phyloP scores from a whole-genome alignment of 345 rosid genomes.

The Populus euphratica region DNA sequence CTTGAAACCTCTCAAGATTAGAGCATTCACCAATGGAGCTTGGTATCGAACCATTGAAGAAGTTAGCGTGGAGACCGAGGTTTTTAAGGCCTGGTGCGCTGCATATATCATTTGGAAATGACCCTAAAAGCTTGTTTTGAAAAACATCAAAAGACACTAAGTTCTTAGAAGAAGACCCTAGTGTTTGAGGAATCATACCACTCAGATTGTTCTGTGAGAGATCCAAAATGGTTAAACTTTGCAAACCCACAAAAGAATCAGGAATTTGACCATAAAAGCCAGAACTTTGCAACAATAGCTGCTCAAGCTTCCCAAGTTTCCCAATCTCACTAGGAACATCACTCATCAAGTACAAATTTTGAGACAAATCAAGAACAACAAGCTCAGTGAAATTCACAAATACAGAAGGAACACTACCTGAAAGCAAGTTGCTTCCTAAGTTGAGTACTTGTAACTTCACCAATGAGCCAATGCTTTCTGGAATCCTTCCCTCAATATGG shows the following conservation, averaged over 20 bases:
- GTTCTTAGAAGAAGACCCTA: slow-evolving; percentile 57
- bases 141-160: slow-evolving; percentile 77
- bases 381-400: slow-evolving; percentile 72
- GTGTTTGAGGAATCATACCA: slow-evolving; percentile 49
- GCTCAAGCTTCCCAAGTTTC: slow-evolving; percentile 64
- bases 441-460: slow-evolving; percentile 25
- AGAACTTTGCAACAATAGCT: slow-evolving; percentile 67
- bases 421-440: slow-evolving; percentile 31
- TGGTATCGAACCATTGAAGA: slow-evolving; percentile 60
- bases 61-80: slow-evolving; percentile 73
- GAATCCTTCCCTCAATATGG: slow-evolving; percentile 26
- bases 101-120: slow-evolving; percentile 71
- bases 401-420: slow-evolving; percentile 36
- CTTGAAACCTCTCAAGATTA: slow-evolving; percentile 80
- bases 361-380: slow-evolving; percentile 74
- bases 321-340: slow-evolving; percentile 70
- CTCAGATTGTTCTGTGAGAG: slow-evolving; percentile 75
- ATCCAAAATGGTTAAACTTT: slow-evolving; percentile 58
- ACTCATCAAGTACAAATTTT: slow-evolving; percentile 58
- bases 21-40: slow-evolving; percentile 52
- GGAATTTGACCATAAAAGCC: slow-evolving; percentile 78
- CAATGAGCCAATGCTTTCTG: slow-evolving; percentile 25
- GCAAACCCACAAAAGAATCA: slow-evolving; percentile 55
- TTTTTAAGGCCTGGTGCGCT: slow-evolving; percentile 48
- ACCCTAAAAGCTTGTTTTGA: slow-evolving; percentile 66